These are phyloP conservation scores for Ampelocalamus luodianensis DNA, from an alignment of 176 grass and related monocot species.

Conservation along the genomic window DNA sequence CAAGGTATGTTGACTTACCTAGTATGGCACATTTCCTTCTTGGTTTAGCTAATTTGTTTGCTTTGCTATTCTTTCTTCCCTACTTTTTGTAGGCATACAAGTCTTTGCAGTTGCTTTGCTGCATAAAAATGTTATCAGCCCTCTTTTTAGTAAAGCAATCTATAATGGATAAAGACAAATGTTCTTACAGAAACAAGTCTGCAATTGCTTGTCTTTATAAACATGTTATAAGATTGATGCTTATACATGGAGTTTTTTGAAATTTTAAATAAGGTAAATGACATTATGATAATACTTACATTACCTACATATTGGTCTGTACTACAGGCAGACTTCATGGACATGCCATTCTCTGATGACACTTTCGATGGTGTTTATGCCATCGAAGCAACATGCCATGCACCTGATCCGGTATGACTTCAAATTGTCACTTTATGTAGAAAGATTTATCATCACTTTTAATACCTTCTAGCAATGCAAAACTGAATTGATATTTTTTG, in stretches of 20 bases:
- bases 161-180: background rate
- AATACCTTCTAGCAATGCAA: background rate
- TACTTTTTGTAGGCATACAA: background rate
- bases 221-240: slow-evolving; percentile 31
- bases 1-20: slow-evolving; percentile 59
- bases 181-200: background rate
- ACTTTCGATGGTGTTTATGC: slow-evolving; percentile 71
- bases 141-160: background rate
- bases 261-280: slow-evolving; percentile 4
- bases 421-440: background rate
- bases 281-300: slow-evolving; percentile 8
- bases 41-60: background rate
- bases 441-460: slow-evolving; percentile 19
- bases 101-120: slow-evolving; percentile 4
- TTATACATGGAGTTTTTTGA: background rate
- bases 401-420: slow-evolving; percentile 63
- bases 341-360: slow-evolving; percentile 73
- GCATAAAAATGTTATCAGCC: background rate
- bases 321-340: slow-evolving; percentile 85
- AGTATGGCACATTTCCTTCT: background rate
- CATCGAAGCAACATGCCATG: slow-evolving; percentile 82
- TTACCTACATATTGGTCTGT: slow-evolving; percentile 32
- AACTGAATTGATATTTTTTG: slow-evolving; percentile 38
- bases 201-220: slow-evolving; percentile 17
- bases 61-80: background rate